Percentiles rank a stretch among this genome's conserved stretches.
These are phyloP conservation scores for Rhodosporidiobolus odoratus DNA, from an alignment of 768 basidiomycete genomes.

Conservation along the genomic window DNA sequence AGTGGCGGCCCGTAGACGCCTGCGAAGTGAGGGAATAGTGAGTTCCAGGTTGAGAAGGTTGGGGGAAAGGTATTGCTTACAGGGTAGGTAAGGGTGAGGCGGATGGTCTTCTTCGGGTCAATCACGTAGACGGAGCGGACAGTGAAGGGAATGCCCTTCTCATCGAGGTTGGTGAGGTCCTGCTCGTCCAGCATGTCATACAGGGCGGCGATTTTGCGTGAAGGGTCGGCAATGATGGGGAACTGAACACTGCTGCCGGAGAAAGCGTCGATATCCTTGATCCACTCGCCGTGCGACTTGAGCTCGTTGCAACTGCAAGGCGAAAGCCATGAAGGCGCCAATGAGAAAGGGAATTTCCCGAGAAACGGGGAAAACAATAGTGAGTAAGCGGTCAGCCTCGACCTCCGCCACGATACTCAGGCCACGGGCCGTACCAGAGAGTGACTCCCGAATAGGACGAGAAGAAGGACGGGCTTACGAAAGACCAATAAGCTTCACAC, in stretches of 20 bases:
- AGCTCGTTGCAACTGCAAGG: constrained; percentile 66
- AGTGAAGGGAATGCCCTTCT: constrained; percentile 81
- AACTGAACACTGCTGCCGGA: constrained; percentile 73
- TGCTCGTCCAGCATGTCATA: constrained; percentile 65
- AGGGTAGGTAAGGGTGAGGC: constrained; percentile 83
- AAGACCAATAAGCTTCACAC: constrained; percentile 77
- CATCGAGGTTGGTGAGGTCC: constrained; percentile 69
- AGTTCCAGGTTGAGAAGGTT: neutral
- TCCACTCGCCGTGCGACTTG: constrained; percentile 59
- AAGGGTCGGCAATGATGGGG: constrained; percentile 93
- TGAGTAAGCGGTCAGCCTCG: no score
- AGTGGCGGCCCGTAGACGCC: constrained; percentile 91
- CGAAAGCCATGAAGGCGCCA: neutral
- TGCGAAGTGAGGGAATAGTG: neutral
- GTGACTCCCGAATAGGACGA: no score
- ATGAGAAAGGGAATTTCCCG: constrained; percentile 61
- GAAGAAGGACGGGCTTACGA: neutral
- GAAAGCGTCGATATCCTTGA: constrained; percentile 52
- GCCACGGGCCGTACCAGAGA: no score
- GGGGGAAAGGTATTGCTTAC: constrained; percentile 9
- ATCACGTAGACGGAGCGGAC: constrained; percentile 93
- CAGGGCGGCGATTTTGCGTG: constrained; percentile 48
- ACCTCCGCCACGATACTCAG: no score
- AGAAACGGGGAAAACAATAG: neutral
- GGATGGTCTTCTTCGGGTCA: constrained; percentile 92